A percentile compares a stretch with the other conserved stretches of the same genome.
phyloP scores from a whole-genome alignment of 2,329 filamentous ascomycete genomes.

The Pyrenochaeta sp. region DNA sequence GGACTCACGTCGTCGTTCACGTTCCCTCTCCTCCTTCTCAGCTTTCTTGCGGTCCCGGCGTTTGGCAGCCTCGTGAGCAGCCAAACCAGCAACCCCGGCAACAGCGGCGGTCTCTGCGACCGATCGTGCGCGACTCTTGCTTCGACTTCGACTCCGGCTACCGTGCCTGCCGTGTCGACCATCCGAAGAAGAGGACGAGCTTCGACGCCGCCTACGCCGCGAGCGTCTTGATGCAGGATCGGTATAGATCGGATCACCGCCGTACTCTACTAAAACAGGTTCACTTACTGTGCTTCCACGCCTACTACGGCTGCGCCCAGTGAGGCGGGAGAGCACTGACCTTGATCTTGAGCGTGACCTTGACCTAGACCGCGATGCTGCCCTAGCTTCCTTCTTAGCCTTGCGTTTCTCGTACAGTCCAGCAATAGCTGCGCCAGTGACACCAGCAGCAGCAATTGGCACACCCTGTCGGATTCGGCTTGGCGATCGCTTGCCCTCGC shows the following conservation, averaged over 20 bases:
- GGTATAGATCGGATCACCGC: slow-evolving; percentile 67
- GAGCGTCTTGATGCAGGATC: slow-evolving; percentile 53
- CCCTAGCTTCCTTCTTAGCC: slow-evolving; percentile 65
- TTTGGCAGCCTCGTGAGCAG: slow-evolving; percentile 66
- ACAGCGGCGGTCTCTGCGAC: slow-evolving; percentile 65
- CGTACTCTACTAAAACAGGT: slow-evolving; percentile 69
- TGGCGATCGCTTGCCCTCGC: slow-evolving; percentile 61
- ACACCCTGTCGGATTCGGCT: slow-evolving; percentile 65
- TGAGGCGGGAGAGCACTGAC: slow-evolving; percentile 54
- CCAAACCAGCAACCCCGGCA: slow-evolving; percentile 65
- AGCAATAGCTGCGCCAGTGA: slow-evolving; percentile 68
- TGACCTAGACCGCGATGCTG: slow-evolving; percentile 52
- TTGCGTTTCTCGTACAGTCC: slow-evolving; percentile 71
- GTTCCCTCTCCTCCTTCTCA: slow-evolving; percentile 62
- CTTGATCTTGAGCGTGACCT: slow-evolving; percentile 55
- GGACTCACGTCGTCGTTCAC: slow-evolving; percentile 60
- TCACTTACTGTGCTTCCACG: slow-evolving; percentile 56
- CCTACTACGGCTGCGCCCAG: slow-evolving; percentile 45
- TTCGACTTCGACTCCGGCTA: slow-evolving; percentile 52
- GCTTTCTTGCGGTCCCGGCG: slow-evolving; percentile 64
- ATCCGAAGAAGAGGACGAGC: slow-evolving; percentile 54
- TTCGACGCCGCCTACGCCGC: slow-evolving; percentile 51
- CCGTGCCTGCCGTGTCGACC: slow-evolving; percentile 44
- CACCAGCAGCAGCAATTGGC: slow-evolving; percentile 68
- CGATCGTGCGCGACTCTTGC: slow-evolving; percentile 59